Base-by-base conservation (phyloP, 768 basidiomycete species). In the Daedaleopsis nitida region DNA sequence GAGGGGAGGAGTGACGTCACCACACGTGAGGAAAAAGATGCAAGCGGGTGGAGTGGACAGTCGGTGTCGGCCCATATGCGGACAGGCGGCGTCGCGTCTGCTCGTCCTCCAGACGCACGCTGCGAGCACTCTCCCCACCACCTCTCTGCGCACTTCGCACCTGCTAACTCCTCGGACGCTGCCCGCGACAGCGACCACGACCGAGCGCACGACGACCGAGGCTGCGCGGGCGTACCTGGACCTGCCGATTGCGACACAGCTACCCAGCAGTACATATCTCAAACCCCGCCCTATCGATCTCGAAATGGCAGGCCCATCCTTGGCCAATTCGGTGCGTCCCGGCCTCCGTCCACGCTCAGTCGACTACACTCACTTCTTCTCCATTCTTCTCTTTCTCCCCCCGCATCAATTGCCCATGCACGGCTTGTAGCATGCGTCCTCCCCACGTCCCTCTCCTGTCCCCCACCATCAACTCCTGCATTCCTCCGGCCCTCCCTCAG, bases 1-100 rank as follows among this genome's bases (percentile, higher is more conserved):
- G 37, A 34, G 23, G 11, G 42, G 57, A 17, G 39, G 38, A 21
- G 45, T 63, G 62, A 63, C 62, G 62, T 63, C 62, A 63, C 2
- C 1, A 19, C 62, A 63, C 62, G 62, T 63, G 57, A 43, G 57
- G 45, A 6, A 23, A 54, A 56, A 53, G 34, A 23, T 43, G 51
- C 37, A 21, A 19, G 53, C 59, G 58, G 52, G 35, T n/a, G 34
- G 58, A 44, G 50, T 52, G 42, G 49, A 34, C 42, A 34, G 42
- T 19, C 8, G 27, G 27, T 32, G 27, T 32, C n/a, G n/a, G 27
- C 27, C 27, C 27, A 32, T 3, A 32, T 32, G 4, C 27, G 27
- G 27, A 32, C 27, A 32, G 27, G 27, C 27, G 27, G 27, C 27
- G 27, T 32, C 7, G 27, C 27, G 27, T 32, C 27, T 32, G 27